Evolutionary conservation across 1,284 basidiomycete species (phyloP), one percentile per base, ranked within the genome.

Genomic region (Cystobasidium pallidum): DNA sequence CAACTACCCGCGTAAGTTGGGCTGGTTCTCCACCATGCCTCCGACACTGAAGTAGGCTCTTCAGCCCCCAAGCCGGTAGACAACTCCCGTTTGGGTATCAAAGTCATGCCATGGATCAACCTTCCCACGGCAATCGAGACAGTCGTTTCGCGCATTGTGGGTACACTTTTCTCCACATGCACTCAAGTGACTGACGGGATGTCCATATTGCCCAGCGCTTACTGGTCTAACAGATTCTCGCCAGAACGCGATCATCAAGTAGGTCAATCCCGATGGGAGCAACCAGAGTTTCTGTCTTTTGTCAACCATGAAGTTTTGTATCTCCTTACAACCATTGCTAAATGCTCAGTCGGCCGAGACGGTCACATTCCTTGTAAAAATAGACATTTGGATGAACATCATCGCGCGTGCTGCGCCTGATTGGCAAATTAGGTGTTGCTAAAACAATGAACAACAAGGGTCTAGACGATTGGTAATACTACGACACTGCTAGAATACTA

Each of bases 401-500:
- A 28, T 24, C 49, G 6, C 7, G 4, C 24, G 24, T 26, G 49
- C 49, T 28, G n/a, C n/a, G 8, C 15, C 1, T 34, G 6, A 32
- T 21, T 57, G 17, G 15, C 28, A 7, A 26, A 47, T 10, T 45
- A 51, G 30, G 21, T 19, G 34, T 30, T 52, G 41, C 62, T 65
- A 65, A 28, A 65, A 52, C 62, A 65, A 65, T 24, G 54, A 34
- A 57, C 8, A 1, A 1, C 15, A n/a, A n/a, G n/a, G n/a, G 45
- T 24, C 63, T 39, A 17, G 49, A 52, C 26, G 43, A 45, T 2
- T 32, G 47, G 15, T 30, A 28, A 28, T 26, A 24, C 32, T 41
- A 28, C 32, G 32, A 19, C 43, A 64, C 32, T 64, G 49, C 64
- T 54, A 54, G 49, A 30, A 51, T 24, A 51, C 34, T 68, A 73